phyloP scores from a whole-genome alignment of 495 filamentous ascomycete species.

The Penicillium canariense region DNA sequence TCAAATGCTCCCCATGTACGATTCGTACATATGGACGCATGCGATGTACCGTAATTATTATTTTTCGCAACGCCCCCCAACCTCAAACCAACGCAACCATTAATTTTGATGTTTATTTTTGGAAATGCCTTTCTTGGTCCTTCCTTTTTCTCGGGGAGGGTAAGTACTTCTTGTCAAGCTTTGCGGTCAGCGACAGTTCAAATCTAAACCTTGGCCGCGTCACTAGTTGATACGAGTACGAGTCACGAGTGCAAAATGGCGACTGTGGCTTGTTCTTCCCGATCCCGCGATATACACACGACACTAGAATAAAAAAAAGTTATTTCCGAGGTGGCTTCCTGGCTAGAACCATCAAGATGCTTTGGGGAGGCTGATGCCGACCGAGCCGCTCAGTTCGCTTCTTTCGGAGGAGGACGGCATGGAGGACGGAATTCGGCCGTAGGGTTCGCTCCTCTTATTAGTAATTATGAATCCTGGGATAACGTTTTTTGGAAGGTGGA shows the following conservation, averaged over 20 bases:
- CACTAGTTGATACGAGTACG: constrained; percentile 28
- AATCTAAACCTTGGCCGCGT: constrained; percentile 21
- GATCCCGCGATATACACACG: constrained; percentile 1
- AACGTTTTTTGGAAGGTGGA: neutral
- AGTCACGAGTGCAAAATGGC: constrained; percentile 22
- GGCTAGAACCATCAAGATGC: constrained; percentile 9
- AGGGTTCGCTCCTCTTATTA: neutral
- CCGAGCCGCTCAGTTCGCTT: constrained; percentile 9
- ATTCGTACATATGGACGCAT: neutral
- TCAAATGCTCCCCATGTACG: constrained; percentile 1
- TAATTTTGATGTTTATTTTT: neutral
- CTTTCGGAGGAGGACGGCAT: neutral
- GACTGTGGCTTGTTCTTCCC: constrained; percentile 22
- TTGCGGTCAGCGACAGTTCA: constrained; percentile 17
- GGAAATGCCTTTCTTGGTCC: neutral
- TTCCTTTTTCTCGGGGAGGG: neutral
- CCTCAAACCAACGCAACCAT: neutral
- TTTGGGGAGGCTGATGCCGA: constrained; percentile 20
- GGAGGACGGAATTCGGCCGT: neutral
- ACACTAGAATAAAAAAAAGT: constrained; percentile 4
- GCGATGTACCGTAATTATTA: neutral
- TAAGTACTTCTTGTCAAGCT: constrained; percentile 20
- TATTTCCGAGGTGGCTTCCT: constrained; percentile 13
- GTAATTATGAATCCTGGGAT: constrained; percentile 13
- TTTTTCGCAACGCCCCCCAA: neutral